Conservation (phyloP, 2,329 filamentous ascomycete species). For the Botryotinia narcissicola region DNA sequence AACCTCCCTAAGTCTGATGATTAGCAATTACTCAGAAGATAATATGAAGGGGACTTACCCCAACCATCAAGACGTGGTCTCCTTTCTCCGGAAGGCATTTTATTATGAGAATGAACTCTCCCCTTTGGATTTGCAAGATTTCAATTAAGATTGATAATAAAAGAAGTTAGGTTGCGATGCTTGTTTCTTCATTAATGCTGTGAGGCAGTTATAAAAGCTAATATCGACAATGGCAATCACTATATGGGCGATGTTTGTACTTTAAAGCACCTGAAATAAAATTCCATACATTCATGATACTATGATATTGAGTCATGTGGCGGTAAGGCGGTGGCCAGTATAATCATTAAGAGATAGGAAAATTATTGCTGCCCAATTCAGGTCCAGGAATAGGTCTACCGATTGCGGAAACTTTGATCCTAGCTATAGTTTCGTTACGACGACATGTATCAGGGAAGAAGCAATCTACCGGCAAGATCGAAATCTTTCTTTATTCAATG, state of each 20-base stretch:
- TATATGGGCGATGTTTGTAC: not conserved
- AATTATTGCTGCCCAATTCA: conserved; percentile 1
- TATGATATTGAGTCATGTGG: not conserved
- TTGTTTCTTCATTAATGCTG: not conserved
- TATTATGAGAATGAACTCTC: not conserved
- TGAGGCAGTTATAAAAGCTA: not conserved
- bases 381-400: not conserved
- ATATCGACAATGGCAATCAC: not conserved
- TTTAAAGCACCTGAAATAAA: not conserved
- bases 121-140: not conserved
- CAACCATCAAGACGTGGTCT: not conserved
- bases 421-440: not conserved
- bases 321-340: not conserved
- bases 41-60: not conserved
- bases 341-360: not conserved
- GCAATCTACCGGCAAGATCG: not conserved
- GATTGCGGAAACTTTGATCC: not conserved
- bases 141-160: not conserved
- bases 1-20: not conserved
- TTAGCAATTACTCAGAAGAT: not conserved
- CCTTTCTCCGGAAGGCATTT: not conserved
- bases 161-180: not conserved
- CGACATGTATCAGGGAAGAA: not conserved
- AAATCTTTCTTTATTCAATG: not conserved
- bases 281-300: not conserved